Conservation (phyloP, 352 stramenopile genomes). For the Halophytophthora batemanensis region DNA sequence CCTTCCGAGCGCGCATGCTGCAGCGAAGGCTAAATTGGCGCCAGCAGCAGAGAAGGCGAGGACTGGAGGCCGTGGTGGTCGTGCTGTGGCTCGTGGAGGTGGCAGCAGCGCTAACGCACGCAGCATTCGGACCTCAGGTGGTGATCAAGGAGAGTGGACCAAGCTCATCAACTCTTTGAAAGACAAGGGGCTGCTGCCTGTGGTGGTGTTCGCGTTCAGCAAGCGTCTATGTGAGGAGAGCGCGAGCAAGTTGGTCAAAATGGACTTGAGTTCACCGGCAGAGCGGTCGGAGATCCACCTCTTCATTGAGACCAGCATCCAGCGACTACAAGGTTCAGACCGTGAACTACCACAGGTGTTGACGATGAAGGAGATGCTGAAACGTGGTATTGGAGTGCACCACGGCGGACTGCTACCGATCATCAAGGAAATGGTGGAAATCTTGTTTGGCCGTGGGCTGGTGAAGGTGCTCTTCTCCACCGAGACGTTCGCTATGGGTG, state of each 20-base stretch:
- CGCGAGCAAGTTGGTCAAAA: slow-evolving; percentile 90
- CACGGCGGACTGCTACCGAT: slow-evolving; percentile 98
- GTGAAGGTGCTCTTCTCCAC: slow-evolving; percentile 99
- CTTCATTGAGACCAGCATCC: slow-evolving; percentile 98
- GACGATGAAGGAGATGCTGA: slow-evolving; percentile 95
- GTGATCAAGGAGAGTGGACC: slow-evolving; percentile 97
- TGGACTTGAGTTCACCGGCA: slow-evolving; percentile 97
- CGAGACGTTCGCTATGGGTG: slow-evolving; percentile 96
- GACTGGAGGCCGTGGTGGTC: slow-evolving; percentile 73
- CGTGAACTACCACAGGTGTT: slow-evolving; percentile 97
- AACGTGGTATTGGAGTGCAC: slow-evolving; percentile 99
- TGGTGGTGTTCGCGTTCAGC: slow-evolving; percentile 99
- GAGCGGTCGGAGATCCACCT: slow-evolving; percentile 96
- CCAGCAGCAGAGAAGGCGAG: slow-evolving; percentile 54
- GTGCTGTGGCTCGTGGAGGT: too few relatives aligned
- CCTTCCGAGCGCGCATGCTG: slow-evolving; percentile 96
- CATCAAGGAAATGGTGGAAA: slow-evolving; percentile 97
- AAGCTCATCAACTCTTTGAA: slow-evolving; percentile 99
- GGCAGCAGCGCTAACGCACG: slow-evolving; percentile 74
- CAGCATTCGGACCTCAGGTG: slow-evolving; percentile 34
- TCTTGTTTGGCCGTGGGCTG: slow-evolving; percentile 92
- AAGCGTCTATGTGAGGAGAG: slow-evolving; percentile 98
- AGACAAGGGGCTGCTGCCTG: slow-evolving; percentile 95
- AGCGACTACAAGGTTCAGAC: slow-evolving; percentile 96
- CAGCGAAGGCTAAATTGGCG: slow-evolving; percentile 85